Percentiles rank a stretch among this genome's conserved stretches.
Evolutionary conservation across 2,329 filamentous ascomycete species (phyloP).

Genomic region (Pseudofabraea citricarpa): DNA sequence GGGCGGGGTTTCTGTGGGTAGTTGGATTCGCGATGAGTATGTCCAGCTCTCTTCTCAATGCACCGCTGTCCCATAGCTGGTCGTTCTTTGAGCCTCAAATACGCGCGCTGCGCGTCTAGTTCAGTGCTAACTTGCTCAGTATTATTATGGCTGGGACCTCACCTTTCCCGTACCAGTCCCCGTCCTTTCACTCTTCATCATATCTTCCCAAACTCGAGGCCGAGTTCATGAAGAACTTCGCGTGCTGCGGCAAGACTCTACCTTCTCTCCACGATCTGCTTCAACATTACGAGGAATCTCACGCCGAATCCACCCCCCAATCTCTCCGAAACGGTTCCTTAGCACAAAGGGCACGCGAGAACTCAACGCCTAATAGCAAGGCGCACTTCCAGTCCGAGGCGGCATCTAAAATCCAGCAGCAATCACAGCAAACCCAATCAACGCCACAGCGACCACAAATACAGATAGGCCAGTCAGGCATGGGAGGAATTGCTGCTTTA

Average conservation of each 20-base stretch:
- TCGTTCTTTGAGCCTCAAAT: too few relatives aligned
- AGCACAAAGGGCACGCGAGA: slow-evolving; percentile 37
- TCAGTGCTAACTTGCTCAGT: slow-evolving; percentile 40
- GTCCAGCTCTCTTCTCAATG: slow-evolving; percentile 43
- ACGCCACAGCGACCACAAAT: slow-evolving; percentile 19
- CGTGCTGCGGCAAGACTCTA: slow-evolving; percentile 85
- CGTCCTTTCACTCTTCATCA: slow-evolving; percentile 93
- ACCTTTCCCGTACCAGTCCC: slow-evolving; percentile 86
- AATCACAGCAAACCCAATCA: slow-evolving; percentile 28
- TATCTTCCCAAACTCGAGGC: slow-evolving; percentile 95
- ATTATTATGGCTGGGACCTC: slow-evolving; percentile 96
- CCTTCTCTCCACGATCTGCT: slow-evolving; percentile 91
- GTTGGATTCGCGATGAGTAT: slow-evolving; percentile 97
- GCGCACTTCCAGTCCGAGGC: slow-evolving; percentile 30
- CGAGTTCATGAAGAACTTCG: slow-evolving; percentile 96
- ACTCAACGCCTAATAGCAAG: slow-evolving; percentile 41
- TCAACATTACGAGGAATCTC: slow-evolving; percentile 93
- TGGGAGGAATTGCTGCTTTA: slow-evolving; percentile 29
- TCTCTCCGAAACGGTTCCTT: slow-evolving; percentile 35
- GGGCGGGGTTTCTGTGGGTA: slow-evolving; percentile 93
- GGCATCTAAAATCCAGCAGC: slow-evolving; percentile 39
- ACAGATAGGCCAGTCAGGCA: slow-evolving; percentile 23
- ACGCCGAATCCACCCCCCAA: slow-evolving; percentile 64
- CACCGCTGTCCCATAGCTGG: too few relatives aligned
- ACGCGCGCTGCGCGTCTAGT: slow-evolving; percentile 5